These are phyloP conservation scores for Naganishia friedmannii DNA, from an alignment of 768 basidiomycete species.

Conservation along the genomic window DNA sequence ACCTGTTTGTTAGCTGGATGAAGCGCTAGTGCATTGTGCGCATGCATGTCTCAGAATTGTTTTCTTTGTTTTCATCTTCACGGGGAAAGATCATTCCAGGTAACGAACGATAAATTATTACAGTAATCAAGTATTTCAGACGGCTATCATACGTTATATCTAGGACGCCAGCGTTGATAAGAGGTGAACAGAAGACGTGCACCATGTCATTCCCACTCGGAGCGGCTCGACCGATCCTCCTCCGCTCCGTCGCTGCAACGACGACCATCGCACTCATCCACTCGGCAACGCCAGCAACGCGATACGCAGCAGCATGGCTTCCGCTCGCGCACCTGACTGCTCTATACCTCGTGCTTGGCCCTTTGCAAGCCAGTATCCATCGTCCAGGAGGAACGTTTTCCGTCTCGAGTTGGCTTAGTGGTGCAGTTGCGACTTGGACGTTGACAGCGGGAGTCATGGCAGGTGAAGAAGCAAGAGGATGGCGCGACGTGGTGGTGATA, in stretches of 20 bases:
- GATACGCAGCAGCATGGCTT: constrained; percentile 4
- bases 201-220: neutral
- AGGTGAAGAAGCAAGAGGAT: neutral
- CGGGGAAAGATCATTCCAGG: too few species aligned
- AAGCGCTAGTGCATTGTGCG: too few species aligned
- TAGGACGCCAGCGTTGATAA: too few species aligned
- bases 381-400: constrained; percentile 8
- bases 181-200: neutral
- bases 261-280: neutral
- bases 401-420: neutral
- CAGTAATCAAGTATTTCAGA: too few species aligned
- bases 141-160: too few species aligned
- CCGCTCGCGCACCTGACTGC: constrained; percentile 3
- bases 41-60: too few species aligned
- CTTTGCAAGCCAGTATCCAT: neutral
- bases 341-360: neutral
- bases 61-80: too few species aligned
- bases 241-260: neutral
- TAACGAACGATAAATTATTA: too few species aligned
- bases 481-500: neutral
- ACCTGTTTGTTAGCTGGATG: too few species aligned
- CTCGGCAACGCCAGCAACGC: neutral
- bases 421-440: neutral
- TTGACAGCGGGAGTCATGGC: too few species aligned
- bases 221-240: neutral